These are phyloP conservation scores for Chrysanthemum seticuspe DNA, from an alignment of 129 eudicot genomes.

Conservation along the genomic window DNA sequence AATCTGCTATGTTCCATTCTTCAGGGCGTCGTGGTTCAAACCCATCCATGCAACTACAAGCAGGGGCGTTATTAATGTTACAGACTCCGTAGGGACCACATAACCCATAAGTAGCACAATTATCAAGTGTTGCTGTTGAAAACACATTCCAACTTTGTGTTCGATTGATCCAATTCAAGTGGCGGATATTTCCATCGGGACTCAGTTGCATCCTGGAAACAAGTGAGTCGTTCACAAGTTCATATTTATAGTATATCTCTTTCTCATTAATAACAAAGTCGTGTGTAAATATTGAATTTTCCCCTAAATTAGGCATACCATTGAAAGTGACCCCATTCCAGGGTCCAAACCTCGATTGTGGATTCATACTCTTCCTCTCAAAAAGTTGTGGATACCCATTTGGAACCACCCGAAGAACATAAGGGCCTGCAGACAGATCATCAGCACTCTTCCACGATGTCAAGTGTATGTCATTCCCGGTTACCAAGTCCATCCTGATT, in stretches of 20 bases:
- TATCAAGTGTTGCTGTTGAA: slow-evolving; percentile 23
- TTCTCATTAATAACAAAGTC: slow-evolving; percentile 27
- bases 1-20: slow-evolving; percentile 42
- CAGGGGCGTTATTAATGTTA: slow-evolving; percentile 30
- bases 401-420: slow-evolving; percentile 19
- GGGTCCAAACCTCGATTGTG: slow-evolving; percentile 47
- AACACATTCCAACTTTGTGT: slow-evolving; percentile 25
- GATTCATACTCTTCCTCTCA: slow-evolving; percentile 16
- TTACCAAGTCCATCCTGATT: slow-evolving; percentile 14
- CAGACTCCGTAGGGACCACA: slow-evolving; percentile 61
- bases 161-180: slow-evolving; percentile 30
- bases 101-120: slow-evolving; percentile 38
- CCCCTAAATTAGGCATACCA: slow-evolving; percentile 33
- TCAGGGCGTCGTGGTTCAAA: slow-evolving; percentile 41
- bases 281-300: slow-evolving; percentile 22
- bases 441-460: slow-evolving; percentile 34
- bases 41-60: slow-evolving; percentile 48
- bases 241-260: slow-evolving; percentile 30
- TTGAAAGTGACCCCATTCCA: slow-evolving; percentile 50
- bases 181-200: slow-evolving; percentile 26
- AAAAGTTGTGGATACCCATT: slow-evolving; percentile 31
- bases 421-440: slow-evolving; percentile 38
- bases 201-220: slow-evolving; percentile 28
- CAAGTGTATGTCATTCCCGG: slow-evolving; percentile 5
- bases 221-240: slow-evolving; percentile 22